phyloP scores from a whole-genome alignment of 1,284 basidiomycete species.

The Pseudozyma sp. region DNA sequence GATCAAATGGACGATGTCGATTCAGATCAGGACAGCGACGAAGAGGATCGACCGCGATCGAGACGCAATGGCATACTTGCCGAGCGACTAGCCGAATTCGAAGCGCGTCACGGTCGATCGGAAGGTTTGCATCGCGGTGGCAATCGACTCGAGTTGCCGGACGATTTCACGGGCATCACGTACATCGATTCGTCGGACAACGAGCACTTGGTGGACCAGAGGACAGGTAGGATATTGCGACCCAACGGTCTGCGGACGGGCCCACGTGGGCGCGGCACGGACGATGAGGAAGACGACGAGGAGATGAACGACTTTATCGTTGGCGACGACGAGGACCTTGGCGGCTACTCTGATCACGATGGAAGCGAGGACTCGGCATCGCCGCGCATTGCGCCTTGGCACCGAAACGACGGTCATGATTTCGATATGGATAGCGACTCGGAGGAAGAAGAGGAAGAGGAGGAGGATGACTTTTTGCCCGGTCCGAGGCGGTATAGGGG shows the following conservation, averaged over 20 bases:
- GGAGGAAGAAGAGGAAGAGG: slow-evolving; percentile 13
- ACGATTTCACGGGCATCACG: slow-evolving; percentile 2
- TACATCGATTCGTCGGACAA: slow-evolving; percentile 13
- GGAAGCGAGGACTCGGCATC: not conserved
- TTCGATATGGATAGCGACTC: slow-evolving; percentile 7
- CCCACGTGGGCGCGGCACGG: not conserved
- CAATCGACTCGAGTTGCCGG: slow-evolving; percentile 12
- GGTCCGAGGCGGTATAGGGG: slow-evolving; percentile 24
- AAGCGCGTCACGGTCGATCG: slow-evolving; percentile 19
- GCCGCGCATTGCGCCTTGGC: not conserved
- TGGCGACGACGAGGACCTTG: slow-evolving; percentile 10
- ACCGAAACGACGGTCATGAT: not conserved
- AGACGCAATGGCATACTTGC: slow-evolving; percentile 9
- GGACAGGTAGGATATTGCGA: not conserved
- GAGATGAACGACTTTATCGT: slow-evolving; percentile 48
- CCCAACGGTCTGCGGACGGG: not conserved
- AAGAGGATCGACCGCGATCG: not conserved
- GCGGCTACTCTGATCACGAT: not conserved
- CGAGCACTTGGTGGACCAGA: not conserved
- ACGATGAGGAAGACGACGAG: slow-evolving; percentile 26
- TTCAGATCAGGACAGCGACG: slow-evolving; percentile 9
- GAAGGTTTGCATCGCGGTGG: slow-evolving; percentile 14
- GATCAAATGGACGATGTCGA: slow-evolving; percentile 26
- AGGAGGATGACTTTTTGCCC: slow-evolving; percentile 39
- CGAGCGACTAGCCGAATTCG: slow-evolving; percentile 18